Evolutionary conservation across 2,329 filamentous ascomycete genomes (phyloP).

Genomic region (Fusarium miscanthi): DNA sequence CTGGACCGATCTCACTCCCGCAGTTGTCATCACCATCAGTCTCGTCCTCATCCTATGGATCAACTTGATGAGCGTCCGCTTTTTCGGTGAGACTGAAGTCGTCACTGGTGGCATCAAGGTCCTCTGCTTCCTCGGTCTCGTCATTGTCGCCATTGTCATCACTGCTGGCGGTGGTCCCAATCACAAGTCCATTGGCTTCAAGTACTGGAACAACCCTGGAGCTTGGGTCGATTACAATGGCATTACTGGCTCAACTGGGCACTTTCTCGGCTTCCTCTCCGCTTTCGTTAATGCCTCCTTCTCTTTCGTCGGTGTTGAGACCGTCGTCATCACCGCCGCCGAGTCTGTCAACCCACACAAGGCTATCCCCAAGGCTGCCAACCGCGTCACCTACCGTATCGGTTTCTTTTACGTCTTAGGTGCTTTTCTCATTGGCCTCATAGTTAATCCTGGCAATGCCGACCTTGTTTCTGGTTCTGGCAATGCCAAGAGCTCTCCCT

Average conservation of each 20-base stretch:
- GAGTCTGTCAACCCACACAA: slow-evolving; percentile 70
- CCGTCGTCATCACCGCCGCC: slow-evolving; percentile 66
- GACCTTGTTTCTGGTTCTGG: slow-evolving; percentile 59
- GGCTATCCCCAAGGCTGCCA: slow-evolving; percentile 71
- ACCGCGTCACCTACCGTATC: slow-evolving; percentile 68
- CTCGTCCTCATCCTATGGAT: slow-evolving; percentile 64
- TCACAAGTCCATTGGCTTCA: slow-evolving; percentile 57
- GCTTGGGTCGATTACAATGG: slow-evolving; percentile 63
- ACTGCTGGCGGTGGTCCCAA: slow-evolving; percentile 67
- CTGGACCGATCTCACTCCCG: slow-evolving; percentile 41
- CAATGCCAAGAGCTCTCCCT: slow-evolving; percentile 66
- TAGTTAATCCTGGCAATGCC: slow-evolving; percentile 71
- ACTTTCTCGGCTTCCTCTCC: slow-evolving; percentile 67
- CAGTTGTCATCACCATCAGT: slow-evolving; percentile 61
- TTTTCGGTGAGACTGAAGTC: slow-evolving; percentile 72
- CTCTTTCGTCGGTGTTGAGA: slow-evolving; percentile 59
- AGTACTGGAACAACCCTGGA: slow-evolving; percentile 54
- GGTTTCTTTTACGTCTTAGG: slow-evolving; percentile 70
- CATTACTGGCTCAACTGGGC: slow-evolving; percentile 55
- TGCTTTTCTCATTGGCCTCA: slow-evolving; percentile 66
- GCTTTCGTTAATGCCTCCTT: slow-evolving; percentile 66
- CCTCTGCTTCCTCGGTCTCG: slow-evolving; percentile 67
- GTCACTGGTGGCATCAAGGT: slow-evolving; percentile 70
- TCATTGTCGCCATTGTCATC: slow-evolving; percentile 66
- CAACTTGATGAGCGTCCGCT: slow-evolving; percentile 67